Conservation (phyloP, 495 filamentous ascomycete species). For the Hyaloscypha bicolor region DNA sequence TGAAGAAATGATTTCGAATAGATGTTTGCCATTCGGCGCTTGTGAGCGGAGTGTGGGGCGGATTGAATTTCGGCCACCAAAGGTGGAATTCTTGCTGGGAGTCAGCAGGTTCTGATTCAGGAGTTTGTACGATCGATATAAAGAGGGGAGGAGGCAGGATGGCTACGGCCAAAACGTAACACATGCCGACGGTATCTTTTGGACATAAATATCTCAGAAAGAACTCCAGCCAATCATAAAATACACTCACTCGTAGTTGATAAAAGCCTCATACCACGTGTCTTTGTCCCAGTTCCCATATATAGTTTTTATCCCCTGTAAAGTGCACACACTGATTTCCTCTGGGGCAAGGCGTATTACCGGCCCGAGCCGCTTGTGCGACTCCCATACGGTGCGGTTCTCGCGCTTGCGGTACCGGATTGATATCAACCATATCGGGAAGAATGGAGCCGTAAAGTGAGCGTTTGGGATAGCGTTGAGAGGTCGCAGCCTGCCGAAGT, state of each 20-base stretch:
- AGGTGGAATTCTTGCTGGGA: neutral
- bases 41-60: constrained; percentile 57
- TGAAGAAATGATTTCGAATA: constrained; percentile 74
- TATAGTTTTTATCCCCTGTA: constrained; percentile 18
- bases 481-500: constrained; percentile 2
- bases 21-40: constrained; percentile 66
- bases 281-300: constrained; percentile 24
- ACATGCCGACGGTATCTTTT: neutral
- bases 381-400: constrained; percentile 45
- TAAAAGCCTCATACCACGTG: constrained; percentile 16
- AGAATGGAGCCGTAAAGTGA: constrained; percentile 60
- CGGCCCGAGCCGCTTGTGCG: constrained; percentile 57
- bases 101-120: neutral
- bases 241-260: constrained; percentile 19
- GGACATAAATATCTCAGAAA: too few species aligned
- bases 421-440: constrained; percentile 57
- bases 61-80: constrained; percentile 34
- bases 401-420: constrained; percentile 12
- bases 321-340: constrained; percentile 21
- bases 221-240: neutral
- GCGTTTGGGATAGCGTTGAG: constrained; percentile 59
- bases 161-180: neutral
- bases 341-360: constrained; percentile 53
- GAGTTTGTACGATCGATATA: neutral
- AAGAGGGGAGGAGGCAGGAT: neutral